Evolutionary conservation across 2,329 filamentous ascomycete genomes (phyloP), one percentile per base, ranked within the genome.

Genomic region (Fusarium sp.): DNA sequence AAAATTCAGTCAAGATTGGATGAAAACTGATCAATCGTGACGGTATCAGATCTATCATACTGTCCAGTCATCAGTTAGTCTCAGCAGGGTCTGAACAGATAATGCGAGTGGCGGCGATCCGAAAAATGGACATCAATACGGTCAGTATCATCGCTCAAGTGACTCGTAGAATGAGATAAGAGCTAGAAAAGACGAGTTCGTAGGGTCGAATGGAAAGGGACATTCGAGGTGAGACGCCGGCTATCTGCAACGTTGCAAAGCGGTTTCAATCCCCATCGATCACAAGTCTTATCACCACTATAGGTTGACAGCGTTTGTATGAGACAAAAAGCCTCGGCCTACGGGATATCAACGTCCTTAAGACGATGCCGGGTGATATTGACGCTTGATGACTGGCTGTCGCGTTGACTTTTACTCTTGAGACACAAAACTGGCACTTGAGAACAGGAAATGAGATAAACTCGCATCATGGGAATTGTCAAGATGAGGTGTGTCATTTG

Each of bases 201-300:
- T 8, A 47, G 18, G 8, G 9, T n/a, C 33, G 16, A 36, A 8
- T 13, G 28, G 13, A n/a, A 26, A 36, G 6, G 3, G 11, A 16
- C 6, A 18, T 10, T 34, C 1, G 6, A 18, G 26, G 20, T 23
- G 31, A 49, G 20, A 15, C n/a, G 13, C 16, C 36, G 6, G 15
- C 16, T 8, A 13, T 40, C 23, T 57, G 60, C 28, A 63, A 63
- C 61, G 61, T 63, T 63, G 51, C 61, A 57, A 41, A 57, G 11
- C 6, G 38, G 61, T 63, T 38, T 49, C 50, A 58, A 23, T 5
- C 5, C 8, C 18, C 6, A 15, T 6, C 20, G 28, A 44, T 57
- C 33, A 28, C 13, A 16, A 6, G 11, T 23, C 18, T 12, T 3
- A 12, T 30, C 30, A n/a, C 28, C 6, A 26, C 20, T 15, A 45